phyloP scores from a whole-genome alignment of 352 stramenopile genomes.

The Proteromonas lacertae region DNA sequence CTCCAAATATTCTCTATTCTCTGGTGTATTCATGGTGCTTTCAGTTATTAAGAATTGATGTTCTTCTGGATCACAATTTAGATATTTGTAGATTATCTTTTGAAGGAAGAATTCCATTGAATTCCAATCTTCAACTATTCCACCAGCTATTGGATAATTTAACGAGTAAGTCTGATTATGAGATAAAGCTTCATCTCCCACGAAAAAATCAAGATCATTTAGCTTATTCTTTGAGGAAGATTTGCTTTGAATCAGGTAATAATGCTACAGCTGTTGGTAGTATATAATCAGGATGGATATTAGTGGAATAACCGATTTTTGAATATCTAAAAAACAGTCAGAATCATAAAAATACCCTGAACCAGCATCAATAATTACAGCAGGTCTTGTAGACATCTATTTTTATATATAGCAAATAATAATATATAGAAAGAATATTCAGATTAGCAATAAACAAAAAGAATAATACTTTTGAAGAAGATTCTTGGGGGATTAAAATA shows the following conservation, averaged over 20 bases:
- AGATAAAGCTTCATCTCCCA: constrained; percentile 52
- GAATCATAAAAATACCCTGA: too few relatives aligned
- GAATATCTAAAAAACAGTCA: constrained; percentile 43
- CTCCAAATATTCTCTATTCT: constrained; percentile 65
- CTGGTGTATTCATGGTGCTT: constrained; percentile 54
- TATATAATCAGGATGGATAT: constrained; percentile 65
- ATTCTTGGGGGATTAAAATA: too few relatives aligned
- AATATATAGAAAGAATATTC: too few relatives aligned
- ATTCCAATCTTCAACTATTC: constrained; percentile 42
- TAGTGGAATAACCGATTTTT: constrained; percentile 75
- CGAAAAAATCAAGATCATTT: constrained; percentile 73
- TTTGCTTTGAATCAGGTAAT: neutral
- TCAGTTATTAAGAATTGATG: constrained; percentile 49
- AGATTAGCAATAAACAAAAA: too few relatives aligned
- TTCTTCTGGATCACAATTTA: constrained; percentile 60
- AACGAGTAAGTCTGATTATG: constrained; percentile 53
- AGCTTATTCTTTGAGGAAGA: constrained; percentile 35
- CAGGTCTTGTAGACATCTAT: too few relatives aligned
- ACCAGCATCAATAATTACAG: too few relatives aligned
- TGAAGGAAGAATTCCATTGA: constrained; percentile 76
- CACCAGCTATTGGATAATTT: constrained; percentile 31
- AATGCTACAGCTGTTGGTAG: constrained; percentile 60
- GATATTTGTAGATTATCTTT: constrained; percentile 52
- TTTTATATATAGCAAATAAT: too few relatives aligned
- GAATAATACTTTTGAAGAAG: too few relatives aligned